Evolutionary conservation across 352 stramenopile species (phyloP), one percentile per base, ranked within the genome.

Genomic region (Globisporangium echinulatum): DNA sequence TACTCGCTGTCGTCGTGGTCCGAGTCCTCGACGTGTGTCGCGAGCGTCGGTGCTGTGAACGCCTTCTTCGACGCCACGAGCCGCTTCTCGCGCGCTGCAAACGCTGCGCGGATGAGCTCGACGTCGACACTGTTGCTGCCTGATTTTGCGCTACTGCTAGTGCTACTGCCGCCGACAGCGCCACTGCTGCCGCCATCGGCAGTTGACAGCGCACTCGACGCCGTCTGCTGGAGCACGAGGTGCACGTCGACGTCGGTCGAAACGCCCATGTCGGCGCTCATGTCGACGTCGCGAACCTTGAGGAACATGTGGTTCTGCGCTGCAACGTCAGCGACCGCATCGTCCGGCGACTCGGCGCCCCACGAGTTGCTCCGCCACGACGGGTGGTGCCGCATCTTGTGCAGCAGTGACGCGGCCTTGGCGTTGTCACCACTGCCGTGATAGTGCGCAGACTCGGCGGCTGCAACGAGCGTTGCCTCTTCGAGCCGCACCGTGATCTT

Each of bases 361-460:
- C 84, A 94, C 10, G 84, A 94, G 58, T 90, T 94, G 54, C 82
- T 94, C 59, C 84, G 58, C 84, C 84, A 94, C 5, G 71, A 88
- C 50, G 82, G 84, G 59, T 94, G 79, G 52, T 90, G 81, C 2
- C 83, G 76, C 71, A 90, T 82, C 63, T 89, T 90, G 59, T 88
- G 84, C 36, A 90, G 59, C 19, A 81, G 49, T 25, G 78, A 63
- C 39, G 62, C 58, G 44, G 60, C 60, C 44, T 78, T 77, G 38
- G 52, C 63, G 7, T 68, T 70, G 36, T 63, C 49, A n/a, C 57
- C 77, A 39, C 73, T 70, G 33, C 11, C 64, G 47, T 60, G 64
- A 54, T 81, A 73, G 49, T 61, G 69, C 49, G 71, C 66, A 49
- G 56, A 59, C 50, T 77, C 63, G 10, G 52, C 49, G 42, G 54